Conservation (phyloP, 352 stramenopile genomes). For the Globisporangium recalcitrans region DNA sequence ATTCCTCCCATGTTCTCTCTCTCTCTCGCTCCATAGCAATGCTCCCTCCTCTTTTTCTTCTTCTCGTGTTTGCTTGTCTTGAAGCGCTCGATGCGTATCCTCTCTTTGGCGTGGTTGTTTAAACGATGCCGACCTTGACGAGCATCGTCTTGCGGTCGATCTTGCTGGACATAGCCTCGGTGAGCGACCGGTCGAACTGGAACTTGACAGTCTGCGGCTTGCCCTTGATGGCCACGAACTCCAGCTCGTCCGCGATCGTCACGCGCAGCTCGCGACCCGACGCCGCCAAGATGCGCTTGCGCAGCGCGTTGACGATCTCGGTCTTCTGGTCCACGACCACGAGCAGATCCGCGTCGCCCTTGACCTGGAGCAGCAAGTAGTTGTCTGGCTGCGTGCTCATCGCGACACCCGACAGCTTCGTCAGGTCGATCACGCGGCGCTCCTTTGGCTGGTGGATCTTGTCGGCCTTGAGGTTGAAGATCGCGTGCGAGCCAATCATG, state of each 20-base stretch:
- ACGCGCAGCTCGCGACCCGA: constrained; percentile 56
- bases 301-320: constrained; percentile 70
- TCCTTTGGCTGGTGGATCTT: constrained; percentile 83
- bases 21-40: neutral
- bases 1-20: neutral
- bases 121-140: constrained; percentile 68
- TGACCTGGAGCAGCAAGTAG: constrained; percentile 73
- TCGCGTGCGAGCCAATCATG: constrained; percentile 63
- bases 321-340: constrained; percentile 73
- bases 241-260: constrained; percentile 59
- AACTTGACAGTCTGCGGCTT: constrained; percentile 70
- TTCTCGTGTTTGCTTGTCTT: neutral
- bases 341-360: constrained; percentile 71
- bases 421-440: constrained; percentile 62
- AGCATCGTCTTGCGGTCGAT: constrained; percentile 69
- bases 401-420: constrained; percentile 47
- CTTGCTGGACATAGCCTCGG: constrained; percentile 58
- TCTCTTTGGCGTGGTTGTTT: constrained; percentile 18
- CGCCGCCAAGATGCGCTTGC: constrained; percentile 53
- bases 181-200: constrained; percentile 53
- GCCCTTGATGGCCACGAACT: constrained; percentile 68
- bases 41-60: neutral
- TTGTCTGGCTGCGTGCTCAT: constrained; percentile 81
- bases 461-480: constrained; percentile 85
- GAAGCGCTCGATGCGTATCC: neutral